These are phyloP conservation scores for Colletotrichum endophyticum DNA, from an alignment of 2,329 filamentous ascomycete species.

Conservation along the genomic window DNA sequence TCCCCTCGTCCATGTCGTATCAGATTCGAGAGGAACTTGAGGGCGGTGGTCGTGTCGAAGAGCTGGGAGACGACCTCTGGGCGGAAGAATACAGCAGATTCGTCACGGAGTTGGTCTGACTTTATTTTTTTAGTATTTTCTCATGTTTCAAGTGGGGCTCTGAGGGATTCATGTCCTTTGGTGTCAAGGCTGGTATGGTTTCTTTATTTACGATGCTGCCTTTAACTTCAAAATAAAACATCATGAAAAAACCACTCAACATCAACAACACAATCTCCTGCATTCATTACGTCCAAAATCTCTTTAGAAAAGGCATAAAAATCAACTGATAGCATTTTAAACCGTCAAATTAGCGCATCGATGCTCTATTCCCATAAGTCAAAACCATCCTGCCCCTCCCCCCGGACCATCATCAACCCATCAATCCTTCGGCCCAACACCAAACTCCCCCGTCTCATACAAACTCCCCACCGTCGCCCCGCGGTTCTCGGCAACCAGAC, in stretches of 20 bases:
- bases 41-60: rapidly evolving
- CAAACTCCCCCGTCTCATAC: constrained; percentile 34
- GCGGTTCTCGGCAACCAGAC: constrained; percentile 39
- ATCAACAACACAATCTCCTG: not conserved
- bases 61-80: not conserved
- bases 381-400: too few species aligned
- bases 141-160: too few species aligned
- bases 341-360: rapidly evolving
- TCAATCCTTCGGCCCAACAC: constrained; percentile 31
- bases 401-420: not conserved
- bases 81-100: not conserved
- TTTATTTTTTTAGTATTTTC: too few species aligned
- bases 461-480: constrained; percentile 33
- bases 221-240: not conserved
- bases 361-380: not conserved
- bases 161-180: too few species aligned
- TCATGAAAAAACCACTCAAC: not conserved
- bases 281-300: not conserved
- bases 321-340: rapidly evolving
- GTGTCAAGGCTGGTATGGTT: too few species aligned
- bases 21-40: rapidly evolving
- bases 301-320: rapidly evolving
- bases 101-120: not conserved
- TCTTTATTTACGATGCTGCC: too few species aligned
- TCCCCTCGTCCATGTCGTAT: not conserved